Percentiles rank a stretch among this genome's conserved stretches.
Evolutionary conservation across 768 basidiomycete genomes (phyloP).

Genomic region (Trametes maxima): DNA sequence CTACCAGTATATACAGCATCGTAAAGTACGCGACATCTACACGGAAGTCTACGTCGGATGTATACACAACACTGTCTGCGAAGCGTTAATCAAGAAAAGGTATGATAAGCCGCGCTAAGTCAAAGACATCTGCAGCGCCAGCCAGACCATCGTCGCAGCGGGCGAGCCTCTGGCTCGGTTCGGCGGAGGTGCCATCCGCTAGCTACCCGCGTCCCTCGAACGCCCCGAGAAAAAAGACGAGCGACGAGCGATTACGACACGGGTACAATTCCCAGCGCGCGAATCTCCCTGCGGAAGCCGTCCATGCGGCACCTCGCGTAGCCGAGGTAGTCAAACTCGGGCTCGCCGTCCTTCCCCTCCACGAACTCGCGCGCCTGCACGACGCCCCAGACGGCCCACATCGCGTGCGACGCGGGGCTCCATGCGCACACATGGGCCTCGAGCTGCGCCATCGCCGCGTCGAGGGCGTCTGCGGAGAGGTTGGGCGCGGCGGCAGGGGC

Average conservation of each 20-base stretch:
- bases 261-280: constrained; percentile 41
- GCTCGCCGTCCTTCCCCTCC: constrained; percentile 54
- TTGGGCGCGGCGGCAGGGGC: constrained; percentile 30
- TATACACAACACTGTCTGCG: constrained; percentile 8
- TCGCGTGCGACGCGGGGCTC: constrained; percentile 88
- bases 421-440: constrained; percentile 83
- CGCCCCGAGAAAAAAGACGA: not conserved
- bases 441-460: constrained; percentile 55
- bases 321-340: constrained; percentile 88
- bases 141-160: not conserved
- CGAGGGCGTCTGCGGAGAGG: constrained; percentile 31
- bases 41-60: not conserved
- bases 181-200: not conserved
- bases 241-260: constrained; percentile 1
- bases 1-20: constrained; percentile 14
- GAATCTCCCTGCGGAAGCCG: constrained; percentile 60
- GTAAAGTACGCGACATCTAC: constrained; percentile 11
- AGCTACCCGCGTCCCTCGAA: not conserved
- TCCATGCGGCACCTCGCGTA: constrained; percentile 75
- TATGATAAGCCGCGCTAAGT: constrained; percentile 2
- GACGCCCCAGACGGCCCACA: constrained; percentile 96
- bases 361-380: constrained; percentile 84
- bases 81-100: not conserved
- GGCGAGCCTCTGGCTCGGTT: constrained; percentile 2
- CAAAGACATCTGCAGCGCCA: not conserved